Evolutionary conservation across 768 basidiomycete genomes (phyloP), one percentile per base, ranked within the genome.

Genomic region (Auricularia auricula-judae): DNA sequence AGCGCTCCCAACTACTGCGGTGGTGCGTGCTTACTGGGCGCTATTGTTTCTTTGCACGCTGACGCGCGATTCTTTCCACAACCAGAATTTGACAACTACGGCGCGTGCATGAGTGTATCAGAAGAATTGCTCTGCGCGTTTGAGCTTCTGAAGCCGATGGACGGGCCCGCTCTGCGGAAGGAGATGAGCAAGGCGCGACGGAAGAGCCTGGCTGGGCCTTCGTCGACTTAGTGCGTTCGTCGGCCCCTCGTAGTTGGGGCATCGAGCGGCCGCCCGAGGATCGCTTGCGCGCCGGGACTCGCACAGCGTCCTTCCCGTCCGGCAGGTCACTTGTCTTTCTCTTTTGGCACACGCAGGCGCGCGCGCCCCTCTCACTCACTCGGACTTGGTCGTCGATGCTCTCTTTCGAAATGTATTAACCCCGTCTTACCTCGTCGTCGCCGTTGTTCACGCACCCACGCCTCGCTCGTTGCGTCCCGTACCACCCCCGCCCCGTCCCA

Each of bases 131-230:
- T 99, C 33, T 99, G 97, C 71, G 95, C 97, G 10, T 99, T 99
- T 72, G 97, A 99, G 76, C 79, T 98, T 62, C 84, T 99, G 65
- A 98, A 98, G 75, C 95, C 95, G 18, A 80, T 98, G 69, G 94
- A 98, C 71, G 92, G 91, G 7, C 89, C 93, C 33, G 95, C 94
- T 35, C 77, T 98, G 69, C 89, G 93, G 69, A 98, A 98, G 76
- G 95, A 98, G 75, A 97, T 98, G 94, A 95, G 92, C 51, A 97
- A 97, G 77, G 92, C 92, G 62, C 97, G 96, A 77, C 90, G 95
- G 82, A 97, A 97, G 83, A 96, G 93, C 93, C 91, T 59, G 34
- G 23, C 56, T 7, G 56, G 16, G 56, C 23, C 56, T 5, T 14
- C 23, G 11, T 29, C 29, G 56, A 33, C 56, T 29, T 59, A 59